A percentile compares a stretch with the other conserved stretches of the same genome.
Conservation (phyloP, 129 eudicot species). For the Gnaphalium uliginosum region DNA sequence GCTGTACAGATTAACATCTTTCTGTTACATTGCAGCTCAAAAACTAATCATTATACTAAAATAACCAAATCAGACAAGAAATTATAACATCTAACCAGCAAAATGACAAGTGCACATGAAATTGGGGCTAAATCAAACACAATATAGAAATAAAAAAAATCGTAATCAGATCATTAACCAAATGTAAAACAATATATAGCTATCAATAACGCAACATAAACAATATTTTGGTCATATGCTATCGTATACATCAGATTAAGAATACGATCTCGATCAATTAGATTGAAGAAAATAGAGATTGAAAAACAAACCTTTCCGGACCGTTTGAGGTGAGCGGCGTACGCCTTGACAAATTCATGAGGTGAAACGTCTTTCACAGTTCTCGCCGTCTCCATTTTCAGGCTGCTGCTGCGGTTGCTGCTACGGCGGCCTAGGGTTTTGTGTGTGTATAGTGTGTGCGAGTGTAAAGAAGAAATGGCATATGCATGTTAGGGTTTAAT, state of each 20-base stretch:
- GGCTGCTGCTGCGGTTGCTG: conserved; percentile 11
- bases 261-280: background rate
- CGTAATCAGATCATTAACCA: background rate
- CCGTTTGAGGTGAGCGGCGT: conserved; percentile 34
- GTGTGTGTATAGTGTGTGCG: conserved; percentile 36
- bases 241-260: background rate
- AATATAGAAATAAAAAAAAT: too few species aligned
- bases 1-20: background rate
- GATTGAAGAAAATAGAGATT: background rate
- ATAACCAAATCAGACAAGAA: background rate
- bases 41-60: background rate
- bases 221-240: background rate
- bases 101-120: background rate
- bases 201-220: background rate
- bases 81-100: background rate
- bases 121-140: background rate
- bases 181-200: background rate
- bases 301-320: conserved; percentile 31
- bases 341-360: conserved; percentile 31
- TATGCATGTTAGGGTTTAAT: conserved; percentile 35
- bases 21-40: background rate
- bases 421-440: conserved; percentile 43
- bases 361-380: conserved; percentile 35
- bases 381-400: conserved; percentile 30
- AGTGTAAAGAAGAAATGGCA: conserved; percentile 12